phyloP scores from a whole-genome alignment of 192 early-diverging fungal species.

The Dissophora globulifera region DNA sequence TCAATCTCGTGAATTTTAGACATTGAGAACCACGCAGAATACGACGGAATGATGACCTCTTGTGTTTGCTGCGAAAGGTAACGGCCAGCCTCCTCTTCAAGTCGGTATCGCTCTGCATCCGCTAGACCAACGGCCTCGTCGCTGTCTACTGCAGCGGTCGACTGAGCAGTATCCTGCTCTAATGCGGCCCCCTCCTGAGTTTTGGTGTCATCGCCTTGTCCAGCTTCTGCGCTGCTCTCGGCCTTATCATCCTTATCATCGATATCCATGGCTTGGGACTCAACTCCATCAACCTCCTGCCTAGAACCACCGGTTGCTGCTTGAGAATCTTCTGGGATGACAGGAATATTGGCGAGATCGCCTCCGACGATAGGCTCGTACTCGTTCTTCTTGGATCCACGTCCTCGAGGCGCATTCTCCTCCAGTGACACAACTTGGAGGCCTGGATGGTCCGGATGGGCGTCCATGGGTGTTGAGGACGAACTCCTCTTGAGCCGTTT shows the following conservation, averaged over 20 bases:
- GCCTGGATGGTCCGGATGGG: constrained; percentile 53
- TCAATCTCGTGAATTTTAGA: constrained; percentile 87
- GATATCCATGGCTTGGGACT: constrained; percentile 35
- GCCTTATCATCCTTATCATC: constrained; percentile 24
- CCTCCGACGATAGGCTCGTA: constrained; percentile 70
- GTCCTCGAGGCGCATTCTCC: constrained; percentile 57
- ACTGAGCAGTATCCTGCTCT: constrained; percentile 13
- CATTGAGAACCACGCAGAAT: constrained; percentile 94
- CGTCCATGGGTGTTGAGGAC: constrained; percentile 54
- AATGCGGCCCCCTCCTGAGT: neutral
- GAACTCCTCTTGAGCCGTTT: constrained; percentile 45
- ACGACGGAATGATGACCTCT: constrained; percentile 84
- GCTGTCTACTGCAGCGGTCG: constrained; percentile 15
- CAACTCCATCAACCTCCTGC: neutral
- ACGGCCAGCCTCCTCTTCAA: constrained; percentile 74
- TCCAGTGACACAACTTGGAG: constrained; percentile 64
- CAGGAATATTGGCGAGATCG: constrained; percentile 70
- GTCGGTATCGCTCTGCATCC: constrained; percentile 33
- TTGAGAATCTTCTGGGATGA: neutral
- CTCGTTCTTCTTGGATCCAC: constrained; percentile 67
- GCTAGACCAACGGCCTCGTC: constrained; percentile 15
- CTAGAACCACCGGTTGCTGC: neutral
- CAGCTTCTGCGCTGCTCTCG: constrained; percentile 1
- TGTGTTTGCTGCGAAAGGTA: constrained; percentile 77
- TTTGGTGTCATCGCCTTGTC: neutral